A percentile compares a stretch with the other conserved stretches of the same genome.
Evolutionary conservation across 2,329 filamentous ascomycete species (phyloP).

Genomic region (Periconia macrospinosa): DNA sequence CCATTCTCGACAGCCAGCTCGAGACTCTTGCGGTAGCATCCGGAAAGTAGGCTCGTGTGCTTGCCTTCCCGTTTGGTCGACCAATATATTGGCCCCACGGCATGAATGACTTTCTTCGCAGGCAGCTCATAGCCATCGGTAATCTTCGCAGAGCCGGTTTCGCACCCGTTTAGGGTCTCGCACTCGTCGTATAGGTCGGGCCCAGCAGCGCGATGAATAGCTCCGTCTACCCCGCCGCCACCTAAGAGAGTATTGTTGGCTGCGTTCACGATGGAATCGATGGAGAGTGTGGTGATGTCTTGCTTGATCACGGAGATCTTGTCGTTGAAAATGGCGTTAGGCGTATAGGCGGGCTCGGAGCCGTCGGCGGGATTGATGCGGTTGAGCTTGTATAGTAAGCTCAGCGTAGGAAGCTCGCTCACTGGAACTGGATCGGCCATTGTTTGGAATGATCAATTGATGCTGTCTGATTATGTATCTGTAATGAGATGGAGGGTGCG

Average conservation of each 20-base stretch:
- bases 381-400: conserved; percentile 65
- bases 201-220: conserved; percentile 85
- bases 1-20: conserved; percentile 69
- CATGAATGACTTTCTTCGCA: conserved; percentile 79
- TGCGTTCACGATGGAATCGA: conserved; percentile 90
- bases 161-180: conserved; percentile 68
- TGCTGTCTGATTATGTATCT: not conserved
- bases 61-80: conserved; percentile 41
- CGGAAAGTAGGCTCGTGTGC: conserved; percentile 51
- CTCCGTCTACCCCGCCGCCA: conserved; percentile 77
- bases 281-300: conserved; percentile 78
- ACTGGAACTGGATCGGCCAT: conserved; percentile 35
- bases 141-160: conserved; percentile 79
- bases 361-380: conserved; percentile 46
- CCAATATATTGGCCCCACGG: conserved; percentile 81
- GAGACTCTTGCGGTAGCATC: conserved; percentile 72
- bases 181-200: conserved; percentile 70
- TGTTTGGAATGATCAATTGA: not conserved
- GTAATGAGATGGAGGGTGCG: not conserved
- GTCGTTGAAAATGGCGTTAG: conserved; percentile 56
- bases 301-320: conserved; percentile 70
- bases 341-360: conserved; percentile 11
- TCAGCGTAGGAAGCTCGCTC: conserved; percentile 64
- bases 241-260: conserved; percentile 79
- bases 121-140: conserved; percentile 77